Base-by-base conservation (phyloP, 805 yeast species). In the Metschnikowia borealis region DNA sequence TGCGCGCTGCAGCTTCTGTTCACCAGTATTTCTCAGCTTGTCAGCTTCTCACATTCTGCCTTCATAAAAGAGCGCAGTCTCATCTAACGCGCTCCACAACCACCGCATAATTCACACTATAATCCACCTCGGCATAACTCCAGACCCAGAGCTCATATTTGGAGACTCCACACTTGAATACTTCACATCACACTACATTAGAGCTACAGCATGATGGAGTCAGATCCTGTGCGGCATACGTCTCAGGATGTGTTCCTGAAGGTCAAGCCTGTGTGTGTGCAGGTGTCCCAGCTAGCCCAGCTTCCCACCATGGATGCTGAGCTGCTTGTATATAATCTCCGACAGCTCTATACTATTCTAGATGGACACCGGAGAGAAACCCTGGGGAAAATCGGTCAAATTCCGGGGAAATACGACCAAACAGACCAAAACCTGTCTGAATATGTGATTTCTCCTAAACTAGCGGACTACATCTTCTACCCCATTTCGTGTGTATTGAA, bases 381-480 rank as follows among this genome's bases (percentile, higher is more conserved):
- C 17, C 36, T n/a, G 21, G 18, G 14, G 17, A 23, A 23, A 10
- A 26, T 10, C 3, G 29, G 29, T 26, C 29, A 8, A 26, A 26
- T 26, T 23, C 29, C 3, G 26, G 26, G 29, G 13, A 11, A 8
- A 26, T 8, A 10, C 29, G 29, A 26, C 29, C 29, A 26, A 8
- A 26, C 11, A 10, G 5, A 26, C 29, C 29, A 26, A 26, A 26
- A 26, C 5, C 29, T 26, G 29, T 26, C 29, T 26, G 47, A 52
- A 2, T 71, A 69, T 50, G 41, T 54, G 2, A 41, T 73, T 2
- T 60, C 71, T 2, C 49, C 64, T 3, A 68, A 63, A 17, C 48
- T 73, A 8, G 77, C 75, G 0, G 77, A 73, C 59, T 73, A 73
- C 51, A 59, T 73, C 2, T 73, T 73, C 52, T 70, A 68, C 46